These are phyloP conservation scores for Pseudonitzschia delicatissima DNA, from an alignment of 108 stramenopile species.

Conservation along the genomic window DNA sequence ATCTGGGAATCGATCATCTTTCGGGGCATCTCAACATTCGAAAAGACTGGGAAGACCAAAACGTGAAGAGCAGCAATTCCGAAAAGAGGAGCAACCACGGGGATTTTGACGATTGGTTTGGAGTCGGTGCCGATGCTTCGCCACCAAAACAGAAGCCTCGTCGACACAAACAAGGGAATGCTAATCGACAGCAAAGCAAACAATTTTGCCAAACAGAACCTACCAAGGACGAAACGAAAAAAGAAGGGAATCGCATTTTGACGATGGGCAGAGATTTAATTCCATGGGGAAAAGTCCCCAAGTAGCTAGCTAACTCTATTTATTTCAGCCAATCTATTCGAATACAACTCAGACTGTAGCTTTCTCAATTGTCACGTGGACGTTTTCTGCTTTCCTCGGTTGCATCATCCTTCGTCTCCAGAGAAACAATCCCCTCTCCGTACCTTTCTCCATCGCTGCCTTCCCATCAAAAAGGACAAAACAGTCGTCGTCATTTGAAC, in stretches of 20 bases:
- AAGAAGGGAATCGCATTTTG: no score
- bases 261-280: no score
- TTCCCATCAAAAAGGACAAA: neutral
- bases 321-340: no score
- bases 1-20: conserved; percentile 22
- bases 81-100: conserved; percentile 23
- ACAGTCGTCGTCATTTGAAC: conserved; percentile 1
- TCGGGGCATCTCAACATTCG: conserved; percentile 30
- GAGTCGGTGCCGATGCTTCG: neutral
- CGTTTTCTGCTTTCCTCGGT: neutral
- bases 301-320: no score
- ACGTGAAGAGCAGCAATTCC: conserved; percentile 3
- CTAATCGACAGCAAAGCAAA: no score
- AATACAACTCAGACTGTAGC: neutral
- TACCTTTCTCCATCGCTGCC: neutral
- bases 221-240: no score
- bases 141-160: no score
- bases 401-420: neutral
- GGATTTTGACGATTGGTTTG: conserved; percentile 31
- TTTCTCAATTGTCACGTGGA: neutral
- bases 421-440: neutral
- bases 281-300: no score
- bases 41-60: conserved; percentile 26
- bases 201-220: no score
- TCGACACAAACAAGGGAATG: no score